phyloP scores from a whole-genome alignment of 179 eudicot genomes.

The Silene noctiflora region DNA sequence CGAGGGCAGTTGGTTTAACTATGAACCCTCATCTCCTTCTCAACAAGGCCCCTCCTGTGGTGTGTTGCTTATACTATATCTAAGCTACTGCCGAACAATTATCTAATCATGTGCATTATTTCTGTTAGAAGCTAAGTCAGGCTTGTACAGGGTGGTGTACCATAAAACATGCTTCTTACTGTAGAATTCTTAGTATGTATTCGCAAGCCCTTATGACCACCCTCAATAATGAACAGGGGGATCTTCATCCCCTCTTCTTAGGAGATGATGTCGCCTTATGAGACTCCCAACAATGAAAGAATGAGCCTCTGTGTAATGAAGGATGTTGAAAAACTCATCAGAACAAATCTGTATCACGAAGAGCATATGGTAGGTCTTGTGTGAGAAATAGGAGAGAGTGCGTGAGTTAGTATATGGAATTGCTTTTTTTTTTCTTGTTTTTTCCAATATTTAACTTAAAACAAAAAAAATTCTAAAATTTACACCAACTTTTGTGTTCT shows the following conservation, averaged over 20 bases:
- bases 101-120: slow-evolving; percentile 11
- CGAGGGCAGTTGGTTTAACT: slow-evolving; percentile 91
- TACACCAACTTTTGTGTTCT: neutral
- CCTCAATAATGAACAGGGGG: neutral
- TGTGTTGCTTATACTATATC: slow-evolving; percentile 38
- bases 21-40: slow-evolving; percentile 84
- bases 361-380: neutral
- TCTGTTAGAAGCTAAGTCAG: neutral
- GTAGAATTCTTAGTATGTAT: neutral
- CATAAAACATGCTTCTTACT: no score
- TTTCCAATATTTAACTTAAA: no score
- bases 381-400: neutral
- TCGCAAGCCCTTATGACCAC: neutral
- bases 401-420: neutral
- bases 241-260: neutral
- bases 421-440: no score
- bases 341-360: neutral
- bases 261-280: neutral
- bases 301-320: no score
- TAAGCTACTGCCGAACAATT: slow-evolving; percentile 3
- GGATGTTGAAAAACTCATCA: neutral
- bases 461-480: no score
- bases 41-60: slow-evolving; percentile 79
- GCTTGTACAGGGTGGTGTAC: neutral
- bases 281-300: neutral